phyloP scores from a whole-genome alignment of 2,329 filamentous ascomycete species.

The Colletotrichum liriopes region DNA sequence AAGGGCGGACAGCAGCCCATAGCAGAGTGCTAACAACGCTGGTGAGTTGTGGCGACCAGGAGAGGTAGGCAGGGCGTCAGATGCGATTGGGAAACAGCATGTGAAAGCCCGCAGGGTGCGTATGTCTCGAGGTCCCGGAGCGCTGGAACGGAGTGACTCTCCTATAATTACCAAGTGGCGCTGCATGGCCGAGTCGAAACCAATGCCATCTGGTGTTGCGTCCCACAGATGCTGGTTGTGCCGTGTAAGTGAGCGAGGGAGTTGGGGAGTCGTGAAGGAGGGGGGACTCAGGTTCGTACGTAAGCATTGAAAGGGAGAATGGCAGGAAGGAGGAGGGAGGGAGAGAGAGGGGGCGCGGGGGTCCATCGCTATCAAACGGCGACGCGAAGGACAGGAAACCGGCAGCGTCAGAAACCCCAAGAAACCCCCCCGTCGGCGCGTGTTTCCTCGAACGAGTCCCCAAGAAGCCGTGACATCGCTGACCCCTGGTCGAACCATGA shows the following conservation, averaged over 20 bases:
- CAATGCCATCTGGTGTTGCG: background rate
- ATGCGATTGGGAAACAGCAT: conserved; percentile 22
- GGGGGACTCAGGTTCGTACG: background rate
- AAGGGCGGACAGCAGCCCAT: background rate
- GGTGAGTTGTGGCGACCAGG: background rate
- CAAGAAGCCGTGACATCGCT: conserved; percentile 35
- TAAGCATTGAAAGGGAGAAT: background rate
- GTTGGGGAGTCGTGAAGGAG: background rate
- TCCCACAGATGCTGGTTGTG: background rate
- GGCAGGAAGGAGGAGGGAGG: background rate
- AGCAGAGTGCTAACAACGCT: conserved; percentile 9
- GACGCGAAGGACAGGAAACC: conserved; percentile 27
- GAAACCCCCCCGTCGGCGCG: conserved; percentile 27
- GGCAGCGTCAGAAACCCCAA: conserved; percentile 32
- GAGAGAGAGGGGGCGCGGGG: background rate
- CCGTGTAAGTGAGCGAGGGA: background rate
- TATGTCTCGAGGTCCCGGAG: conserved; percentile 33
- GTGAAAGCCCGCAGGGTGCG: conserved; percentile 29
- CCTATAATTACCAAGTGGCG: conserved; percentile 6
- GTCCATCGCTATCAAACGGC: conserved; percentile 27
- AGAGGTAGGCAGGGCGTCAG: conserved; percentile 1
- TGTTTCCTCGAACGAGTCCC: conserved; percentile 39
- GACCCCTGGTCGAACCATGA: conserved; percentile 41
- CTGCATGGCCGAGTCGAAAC: background rate
- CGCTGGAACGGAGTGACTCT: conserved; percentile 32